Evolutionary conservation across 2,329 filamentous ascomycete species (phyloP), one percentile per base, ranked within the genome.

Genomic region (Fusarium decemcellulare): DNA sequence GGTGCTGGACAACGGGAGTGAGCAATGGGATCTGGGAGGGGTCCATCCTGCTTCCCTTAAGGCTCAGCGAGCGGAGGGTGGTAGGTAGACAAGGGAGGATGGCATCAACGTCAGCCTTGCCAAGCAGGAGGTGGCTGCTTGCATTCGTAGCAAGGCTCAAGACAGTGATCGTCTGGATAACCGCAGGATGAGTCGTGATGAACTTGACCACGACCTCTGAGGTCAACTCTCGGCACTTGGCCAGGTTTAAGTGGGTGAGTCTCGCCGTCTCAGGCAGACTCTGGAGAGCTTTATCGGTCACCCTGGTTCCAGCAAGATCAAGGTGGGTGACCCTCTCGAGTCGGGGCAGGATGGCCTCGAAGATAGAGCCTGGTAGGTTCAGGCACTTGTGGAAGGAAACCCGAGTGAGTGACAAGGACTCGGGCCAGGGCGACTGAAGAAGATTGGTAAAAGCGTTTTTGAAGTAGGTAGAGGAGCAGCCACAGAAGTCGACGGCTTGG

Each of bases 311-410:
- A 10, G 91, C 89, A n/a, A 95, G 85, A 75, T 96, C 93, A 39
- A 96, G 87, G 76, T 95, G 92, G 1, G 93, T 95, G 57, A 94
- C 82, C 58, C 87, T 84, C 29, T 83, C 78, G 50, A 95, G 83
- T n/a, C 89, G 88, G n/a, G 93, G 91, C 11, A 96, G 83, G 15
- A 95, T 82, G 3, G 83, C 84, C 73, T 93, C 90, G 74, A 93
- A 94, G 46, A 92, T 86, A 0, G 85, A 80, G 1, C 91, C 83
- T 3, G 92, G 87, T 5, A 96, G 84, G 52, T 88, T 91, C 66
- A 91, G 88, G 78, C 92, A 95, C 82, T 93, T 93, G 81, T 96
- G 93, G 59, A 96, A 84, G 34, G 92, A 93, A 15, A 96, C 78
- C 29, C 92, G 88, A 67, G 87, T 88, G 71, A 95, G 83, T 37